phyloP scores from a whole-genome alignment of 225 moss, liverwort and hornwort genomes.

The Ulota crispa region DNA sequence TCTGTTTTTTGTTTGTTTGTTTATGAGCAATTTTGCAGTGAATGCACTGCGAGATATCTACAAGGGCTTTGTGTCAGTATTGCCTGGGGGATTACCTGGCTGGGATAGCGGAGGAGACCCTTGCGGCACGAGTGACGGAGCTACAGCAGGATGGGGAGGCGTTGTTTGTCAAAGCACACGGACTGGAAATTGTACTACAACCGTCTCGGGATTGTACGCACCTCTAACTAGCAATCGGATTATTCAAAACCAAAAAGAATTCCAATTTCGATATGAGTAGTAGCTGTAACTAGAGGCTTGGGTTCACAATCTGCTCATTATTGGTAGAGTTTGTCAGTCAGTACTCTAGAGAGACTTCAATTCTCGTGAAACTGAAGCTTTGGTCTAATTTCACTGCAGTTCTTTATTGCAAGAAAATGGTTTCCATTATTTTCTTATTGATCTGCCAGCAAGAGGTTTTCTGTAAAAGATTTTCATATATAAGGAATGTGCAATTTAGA shows the following conservation, averaged over 20 bases:
- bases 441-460: background rate
- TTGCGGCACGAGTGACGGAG: constrained; percentile 19
- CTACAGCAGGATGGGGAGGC: constrained; percentile 34
- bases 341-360: background rate
- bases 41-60: constrained; percentile 23
- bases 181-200: constrained; percentile 17
- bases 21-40: constrained; percentile 31
- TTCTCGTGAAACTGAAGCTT: background rate
- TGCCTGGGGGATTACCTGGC: constrained; percentile 24
- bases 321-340: background rate
- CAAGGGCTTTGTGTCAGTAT: background rate
- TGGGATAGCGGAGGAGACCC: constrained; percentile 35
- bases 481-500: background rate
- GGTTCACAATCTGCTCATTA: background rate
- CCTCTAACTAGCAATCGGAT: background rate
- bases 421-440: background rate
- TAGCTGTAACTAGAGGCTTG: background rate
- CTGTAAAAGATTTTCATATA: background rate
- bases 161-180: constrained; percentile 27
- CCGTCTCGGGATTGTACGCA: constrained; percentile 42
- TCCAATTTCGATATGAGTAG: background rate
- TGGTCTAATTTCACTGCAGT: background rate
- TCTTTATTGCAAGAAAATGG: background rate
- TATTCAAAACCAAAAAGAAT: background rate
- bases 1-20: background rate